phyloP scores from a whole-genome alignment of 1,139 yeast genomes.

The Pichia cactophila region DNA sequence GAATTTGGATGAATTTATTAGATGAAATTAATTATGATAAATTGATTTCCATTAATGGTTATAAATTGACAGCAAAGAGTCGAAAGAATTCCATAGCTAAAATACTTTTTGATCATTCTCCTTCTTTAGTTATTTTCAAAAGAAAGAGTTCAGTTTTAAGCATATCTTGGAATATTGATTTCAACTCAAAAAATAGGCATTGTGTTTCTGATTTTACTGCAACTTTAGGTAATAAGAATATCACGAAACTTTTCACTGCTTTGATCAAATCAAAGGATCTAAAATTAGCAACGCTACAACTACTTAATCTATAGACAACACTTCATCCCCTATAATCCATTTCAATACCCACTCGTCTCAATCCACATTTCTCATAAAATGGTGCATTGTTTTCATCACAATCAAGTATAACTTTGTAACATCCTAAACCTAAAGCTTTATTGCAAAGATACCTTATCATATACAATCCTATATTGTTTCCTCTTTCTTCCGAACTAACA shows the following conservation, averaged over 20 bases:
- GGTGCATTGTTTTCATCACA: constrained; percentile 75
- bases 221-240: not conserved
- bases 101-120: constrained; percentile 5
- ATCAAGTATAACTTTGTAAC: constrained; percentile 86
- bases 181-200: not conserved
- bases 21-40: constrained; percentile 2
- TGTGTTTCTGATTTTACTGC: constrained; percentile 9
- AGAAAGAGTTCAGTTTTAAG: not conserved
- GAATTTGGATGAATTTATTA: constrained; percentile 11
- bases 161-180: constrained; percentile 6
- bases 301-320: constrained; percentile 5
- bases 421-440: constrained; percentile 54
- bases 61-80: not conserved
- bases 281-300: constrained; percentile 9
- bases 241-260: constrained; percentile 4
- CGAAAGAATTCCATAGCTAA: not conserved
- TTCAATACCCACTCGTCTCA: constrained; percentile 58
- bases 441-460: constrained; percentile 57
- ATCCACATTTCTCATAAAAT: constrained; percentile 86
- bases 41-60: not conserved
- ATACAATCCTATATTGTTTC: constrained; percentile 66
- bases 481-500: constrained; percentile 69
- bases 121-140: constrained; percentile 2
- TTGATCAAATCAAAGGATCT: constrained; percentile 5
- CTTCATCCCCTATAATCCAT: constrained; percentile 39